Conservation (phyloP, 23 red algal species). For the Cyanidiococcus yangmingshanensis region DNA sequence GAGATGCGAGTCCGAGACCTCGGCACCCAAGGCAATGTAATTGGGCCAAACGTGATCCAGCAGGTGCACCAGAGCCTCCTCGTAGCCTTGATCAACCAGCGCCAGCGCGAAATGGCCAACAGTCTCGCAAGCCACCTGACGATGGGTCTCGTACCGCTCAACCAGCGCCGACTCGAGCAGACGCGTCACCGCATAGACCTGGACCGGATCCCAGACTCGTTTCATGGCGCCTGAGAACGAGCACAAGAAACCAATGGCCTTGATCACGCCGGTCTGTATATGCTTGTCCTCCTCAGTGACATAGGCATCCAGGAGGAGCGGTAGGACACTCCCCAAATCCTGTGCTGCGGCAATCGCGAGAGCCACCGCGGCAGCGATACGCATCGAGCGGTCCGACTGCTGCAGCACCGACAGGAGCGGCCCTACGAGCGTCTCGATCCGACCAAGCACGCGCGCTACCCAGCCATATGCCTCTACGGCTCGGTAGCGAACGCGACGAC, state of each 20-base stretch:
- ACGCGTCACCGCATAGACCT: conserved; percentile 77
- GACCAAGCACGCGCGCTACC: conserved; percentile 76
- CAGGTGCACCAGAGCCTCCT: conserved; percentile 83
- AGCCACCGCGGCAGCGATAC: conserved; percentile 87
- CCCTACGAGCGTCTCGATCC: conserved; percentile 43
- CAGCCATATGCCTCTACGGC: conserved; percentile 78
- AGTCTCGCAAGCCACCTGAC: conserved; percentile 79
- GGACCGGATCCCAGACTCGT: conserved; percentile 41
- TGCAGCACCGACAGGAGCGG: conserved; percentile 75
- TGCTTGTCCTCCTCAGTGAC: conserved; percentile 62
- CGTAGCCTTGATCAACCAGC: conserved; percentile 60
- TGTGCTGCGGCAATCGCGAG: conserved; percentile 78
- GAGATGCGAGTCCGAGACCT: conserved; percentile 68
- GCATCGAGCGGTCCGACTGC: conserved; percentile 80
- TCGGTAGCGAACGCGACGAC: conserved; percentile 59
- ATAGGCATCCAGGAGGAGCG: conserved; percentile 90
- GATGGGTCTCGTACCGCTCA: conserved; percentile 80
- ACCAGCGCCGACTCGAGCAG: conserved; percentile 81
- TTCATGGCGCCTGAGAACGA: conserved; percentile 49
- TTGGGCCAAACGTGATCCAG: conserved; percentile 90
- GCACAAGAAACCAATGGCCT: conserved; percentile 83
- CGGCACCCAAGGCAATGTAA: conserved; percentile 32
- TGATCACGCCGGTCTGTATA: conserved; percentile 92
- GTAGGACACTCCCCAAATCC: conserved; percentile 59
- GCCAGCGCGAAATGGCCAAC: conserved; percentile 84